Conservation (phyloP, 2,329 filamentous ascomycete genomes). For the Pseudogymnoascus sp. region DNA sequence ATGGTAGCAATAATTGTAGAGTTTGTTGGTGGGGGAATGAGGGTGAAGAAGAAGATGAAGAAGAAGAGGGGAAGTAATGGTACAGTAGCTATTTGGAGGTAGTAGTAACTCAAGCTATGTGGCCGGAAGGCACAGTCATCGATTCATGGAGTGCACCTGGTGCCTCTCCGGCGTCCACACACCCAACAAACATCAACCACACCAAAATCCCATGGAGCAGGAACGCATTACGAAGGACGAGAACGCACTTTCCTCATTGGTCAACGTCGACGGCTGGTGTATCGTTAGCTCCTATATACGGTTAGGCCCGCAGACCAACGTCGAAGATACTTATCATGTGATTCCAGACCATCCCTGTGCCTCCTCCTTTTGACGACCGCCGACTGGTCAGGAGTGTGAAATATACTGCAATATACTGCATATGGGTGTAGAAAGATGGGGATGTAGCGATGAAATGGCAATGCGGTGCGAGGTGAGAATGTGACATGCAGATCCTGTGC, state of each 20-base stretch:
- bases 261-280: background rate
- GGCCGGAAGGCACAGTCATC: slow-evolving; percentile 1
- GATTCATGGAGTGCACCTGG: background rate
- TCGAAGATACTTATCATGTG: slow-evolving; percentile 6
- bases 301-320: background rate
- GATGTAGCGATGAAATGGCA: background rate
- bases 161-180: background rate
- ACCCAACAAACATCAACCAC: too few relatives aligned
- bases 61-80: background rate
- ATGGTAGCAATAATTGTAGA: slow-evolving; percentile 1
- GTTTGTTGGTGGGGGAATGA: background rate
- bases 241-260: slow-evolving; percentile 4
- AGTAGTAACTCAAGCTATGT: background rate
- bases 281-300: background rate
- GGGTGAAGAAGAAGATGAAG: background rate
- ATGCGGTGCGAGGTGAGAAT: background rate
- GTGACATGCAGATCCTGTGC: slow-evolving; percentile 5
- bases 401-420: background rate
- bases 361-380: background rate
- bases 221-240: background rate
- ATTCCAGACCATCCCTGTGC: background rate
- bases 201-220: background rate
- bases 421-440: background rate
- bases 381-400: background rate
- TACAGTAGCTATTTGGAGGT: background rate